Evolutionary conservation across 129 eudicot genomes (phyloP), one percentile per base, ranked within the genome.

Genomic region (Erigeron canadensis): DNA sequence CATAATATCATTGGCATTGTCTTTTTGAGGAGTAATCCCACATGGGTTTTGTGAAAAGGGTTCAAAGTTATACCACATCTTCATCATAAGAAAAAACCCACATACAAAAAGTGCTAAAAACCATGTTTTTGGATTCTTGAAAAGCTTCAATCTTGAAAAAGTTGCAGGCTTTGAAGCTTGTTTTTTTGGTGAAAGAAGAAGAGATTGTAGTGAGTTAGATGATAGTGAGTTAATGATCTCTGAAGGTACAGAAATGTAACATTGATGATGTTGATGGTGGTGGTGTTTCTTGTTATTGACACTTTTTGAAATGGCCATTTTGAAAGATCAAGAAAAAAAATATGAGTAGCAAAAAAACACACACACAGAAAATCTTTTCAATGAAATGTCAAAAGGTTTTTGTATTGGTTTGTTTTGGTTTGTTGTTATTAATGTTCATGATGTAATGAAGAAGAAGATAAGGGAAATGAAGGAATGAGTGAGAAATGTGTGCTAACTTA

Each of bases 171-270:
- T 89, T 50, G 86, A 54, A 60, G 81, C 61, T 39, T 50, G 56
- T 50, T 86, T 89, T 74, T 89, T 93, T 10, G 92, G 95, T 12
- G 95, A 84, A 18, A 73, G 62, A 41, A 89, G 86, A 58, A 89
- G 86, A 48, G 95, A 82, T 63, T 93, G 86, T 48, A 89, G 85
- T 16, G 96, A 83, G 63, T 88, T 50, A 72, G 96, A 83, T 34
- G 98, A 89, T 70, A 89, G 80, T 38, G 98, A 81, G 84, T 74
- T 81, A 55, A 93, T 87, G 61, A 93, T 76, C 42, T 87, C 88
- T 57, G 98, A 87, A 50, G 96, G 95, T 5, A 89, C 90, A 7
- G 98, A 79, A 7, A 93, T 89, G 86, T 83, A 93, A 46, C 89
- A 77, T 75, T 87, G 91, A 53, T 83, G 85, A 22, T 77, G 77